Conservation (phyloP, 306 rosid genomes). For the Gillenia trifoliata region DNA sequence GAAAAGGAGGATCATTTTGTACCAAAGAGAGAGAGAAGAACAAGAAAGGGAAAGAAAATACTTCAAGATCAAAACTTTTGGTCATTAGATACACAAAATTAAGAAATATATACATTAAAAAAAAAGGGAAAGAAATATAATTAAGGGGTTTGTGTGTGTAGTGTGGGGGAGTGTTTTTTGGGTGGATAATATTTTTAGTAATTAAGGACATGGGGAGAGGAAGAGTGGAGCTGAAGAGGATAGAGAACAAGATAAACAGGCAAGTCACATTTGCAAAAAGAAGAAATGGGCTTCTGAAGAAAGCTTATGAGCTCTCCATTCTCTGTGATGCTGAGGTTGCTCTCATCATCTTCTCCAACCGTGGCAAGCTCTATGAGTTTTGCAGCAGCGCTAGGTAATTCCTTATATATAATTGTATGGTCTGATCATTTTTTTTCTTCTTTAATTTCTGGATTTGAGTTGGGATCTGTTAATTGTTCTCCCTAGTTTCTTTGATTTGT, state of each 20-base stretch:
- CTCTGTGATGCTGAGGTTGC: conserved; percentile 96
- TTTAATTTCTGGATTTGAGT: neutral
- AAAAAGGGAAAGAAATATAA: conserved; percentile 2
- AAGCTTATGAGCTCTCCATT: conserved; percentile 89
- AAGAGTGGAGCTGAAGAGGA: conserved; percentile 92
- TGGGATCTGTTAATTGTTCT: neutral
- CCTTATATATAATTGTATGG: neutral
- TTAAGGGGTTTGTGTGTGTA: neutral
- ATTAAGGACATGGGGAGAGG: conserved; percentile 69
- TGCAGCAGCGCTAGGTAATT: conserved; percentile 70
- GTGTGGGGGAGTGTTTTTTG: neutral
- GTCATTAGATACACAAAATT: neutral
- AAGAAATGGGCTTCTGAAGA: conserved; percentile 86
- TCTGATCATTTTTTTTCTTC: neutral
- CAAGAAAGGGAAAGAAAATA: conserved; percentile 17
- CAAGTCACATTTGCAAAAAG: conserved; percentile 92
- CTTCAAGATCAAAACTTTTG: conserved; percentile 3
- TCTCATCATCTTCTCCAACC: conserved; percentile 81
- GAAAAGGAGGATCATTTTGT: conserved; percentile 50
- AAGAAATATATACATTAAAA: neutral
- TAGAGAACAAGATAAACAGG: conserved; percentile 98
- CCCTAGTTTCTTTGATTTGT: neutral
- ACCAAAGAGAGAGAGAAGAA: conserved; percentile 29
- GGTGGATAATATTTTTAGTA: conserved; percentile 1
- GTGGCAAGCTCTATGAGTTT: conserved; percentile 92